phyloP scores from a whole-genome alignment of 108 stramenopile species.

The Mediolabrus comicus region DNA sequence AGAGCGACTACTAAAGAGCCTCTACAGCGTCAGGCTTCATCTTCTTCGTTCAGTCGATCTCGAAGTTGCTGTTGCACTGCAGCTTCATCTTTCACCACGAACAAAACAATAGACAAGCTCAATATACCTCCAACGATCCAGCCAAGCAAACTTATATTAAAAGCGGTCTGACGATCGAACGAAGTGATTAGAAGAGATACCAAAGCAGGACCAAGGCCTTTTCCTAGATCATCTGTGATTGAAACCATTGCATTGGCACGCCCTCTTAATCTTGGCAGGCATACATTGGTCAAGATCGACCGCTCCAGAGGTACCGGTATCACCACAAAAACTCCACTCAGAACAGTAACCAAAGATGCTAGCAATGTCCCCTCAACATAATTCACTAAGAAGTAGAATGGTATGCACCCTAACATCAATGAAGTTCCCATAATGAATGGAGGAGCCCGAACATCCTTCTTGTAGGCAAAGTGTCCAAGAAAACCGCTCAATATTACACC shows the following conservation, averaged over 20 bases:
- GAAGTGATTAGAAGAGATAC: constrained; percentile 42
- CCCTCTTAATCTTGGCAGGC: constrained; percentile 44
- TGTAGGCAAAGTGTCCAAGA: constrained; percentile 43
- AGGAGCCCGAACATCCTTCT: constrained; percentile 35
- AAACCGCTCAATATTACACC: constrained; percentile 37
- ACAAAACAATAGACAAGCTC: constrained; percentile 26
- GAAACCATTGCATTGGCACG: constrained; percentile 45
- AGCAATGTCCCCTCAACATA: constrained; percentile 14
- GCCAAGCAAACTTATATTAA: constrained; percentile 47
- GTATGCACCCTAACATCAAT: constrained; percentile 38
- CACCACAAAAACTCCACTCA: constrained; percentile 21
- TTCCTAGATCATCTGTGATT: constrained; percentile 61
- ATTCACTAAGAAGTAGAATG: constrained; percentile 46
- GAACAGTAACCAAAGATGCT: constrained; percentile 12
- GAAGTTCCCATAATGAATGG: constrained; percentile 44
- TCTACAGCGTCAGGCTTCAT: too few relatives aligned
- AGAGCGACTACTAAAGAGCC: too few relatives aligned
- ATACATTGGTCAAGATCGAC: constrained; percentile 54
- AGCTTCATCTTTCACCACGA: constrained; percentile 39
- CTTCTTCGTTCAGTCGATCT: constrained; percentile 1
- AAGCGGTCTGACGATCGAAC: constrained; percentile 45
- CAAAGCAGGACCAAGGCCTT: constrained; percentile 54
- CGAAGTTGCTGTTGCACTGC: constrained; percentile 25
- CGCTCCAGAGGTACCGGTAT: constrained; percentile 45
- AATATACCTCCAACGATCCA: constrained; percentile 51